Conservation (phyloP, 257 asterid species). For the Galeopsis tetrahit region DNA sequence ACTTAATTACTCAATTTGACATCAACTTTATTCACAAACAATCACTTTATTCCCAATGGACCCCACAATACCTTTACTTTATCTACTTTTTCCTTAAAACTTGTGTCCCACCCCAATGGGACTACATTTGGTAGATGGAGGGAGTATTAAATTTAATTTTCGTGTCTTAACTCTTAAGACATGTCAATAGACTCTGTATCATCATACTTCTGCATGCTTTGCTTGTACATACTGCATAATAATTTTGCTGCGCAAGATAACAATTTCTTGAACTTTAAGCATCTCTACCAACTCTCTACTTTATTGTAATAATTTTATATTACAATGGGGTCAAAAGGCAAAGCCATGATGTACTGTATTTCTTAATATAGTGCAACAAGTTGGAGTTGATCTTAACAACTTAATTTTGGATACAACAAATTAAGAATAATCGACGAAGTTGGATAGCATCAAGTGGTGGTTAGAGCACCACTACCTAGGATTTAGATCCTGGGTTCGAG, state of each 20-base stretch:
- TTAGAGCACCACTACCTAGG: too few species aligned
- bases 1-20: too few species aligned
- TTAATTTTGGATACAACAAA: too few species aligned
- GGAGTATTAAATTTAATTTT: not conserved
- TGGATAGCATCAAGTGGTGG: too few species aligned
- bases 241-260: not conserved
- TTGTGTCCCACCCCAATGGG: too few species aligned
- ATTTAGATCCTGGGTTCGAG: too few species aligned
- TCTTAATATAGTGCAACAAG: not conserved
- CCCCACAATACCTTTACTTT: too few species aligned
- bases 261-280: not conserved
- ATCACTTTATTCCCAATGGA: too few species aligned
- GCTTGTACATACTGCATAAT: conserved; percentile 26
- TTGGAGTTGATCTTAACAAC: not conserved
- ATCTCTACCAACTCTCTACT: conserved; percentile 2
- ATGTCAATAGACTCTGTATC: conserved; percentile 1
- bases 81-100: too few species aligned
- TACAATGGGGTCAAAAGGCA: not conserved
- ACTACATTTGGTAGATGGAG: too few species aligned
- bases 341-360: not conserved
- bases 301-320: not conserved
- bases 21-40: too few species aligned
- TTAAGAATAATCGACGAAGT: too few species aligned
- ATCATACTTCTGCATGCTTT: conserved; percentile 22
- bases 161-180: not conserved